These are phyloP conservation scores for Circinella umbellata DNA, from an alignment of 371 early-diverging fungal genomes.

Conservation along the genomic window DNA sequence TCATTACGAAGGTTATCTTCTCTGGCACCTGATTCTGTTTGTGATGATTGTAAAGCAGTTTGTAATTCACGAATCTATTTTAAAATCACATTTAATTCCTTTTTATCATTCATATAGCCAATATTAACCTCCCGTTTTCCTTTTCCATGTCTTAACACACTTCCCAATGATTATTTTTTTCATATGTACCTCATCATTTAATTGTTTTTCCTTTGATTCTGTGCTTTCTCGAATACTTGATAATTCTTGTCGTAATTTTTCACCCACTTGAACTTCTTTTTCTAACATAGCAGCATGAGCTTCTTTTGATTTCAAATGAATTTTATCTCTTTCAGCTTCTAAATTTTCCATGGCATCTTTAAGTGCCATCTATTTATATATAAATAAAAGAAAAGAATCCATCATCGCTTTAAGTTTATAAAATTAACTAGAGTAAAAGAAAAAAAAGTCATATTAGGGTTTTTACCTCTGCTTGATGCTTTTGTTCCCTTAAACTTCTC, in stretches of 20 bases:
- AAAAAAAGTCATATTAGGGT: no score
- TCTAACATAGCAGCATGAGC: slow-evolving; percentile 62
- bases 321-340: slow-evolving; percentile 37
- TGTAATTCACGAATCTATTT: slow-evolving; percentile 64
- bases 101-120: no score
- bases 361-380: slow-evolving; percentile 12
- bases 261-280: slow-evolving; percentile 56
- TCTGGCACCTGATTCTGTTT: slow-evolving; percentile 63
- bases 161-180: no score
- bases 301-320: slow-evolving; percentile 50
- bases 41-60: slow-evolving; percentile 56
- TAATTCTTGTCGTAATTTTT: slow-evolving; percentile 60
- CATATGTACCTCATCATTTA: slow-evolving; percentile 49
- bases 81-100: no score
- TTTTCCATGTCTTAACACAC: no score
- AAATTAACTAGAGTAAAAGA: no score
- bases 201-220: slow-evolving; percentile 37
- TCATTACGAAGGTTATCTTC: slow-evolving; percentile 70
- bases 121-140: neutral
- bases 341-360: slow-evolving; percentile 28
- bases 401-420: no score
- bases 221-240: slow-evolving; percentile 42
- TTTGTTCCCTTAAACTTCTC: slow-evolving; percentile 9
- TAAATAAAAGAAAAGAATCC: no score
- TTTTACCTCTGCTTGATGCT: slow-evolving; percentile 8